These are phyloP conservation scores for Hanseniaspora occidentalis DNA, from an alignment of 805 yeast genomes.

Conservation along the genomic window DNA sequence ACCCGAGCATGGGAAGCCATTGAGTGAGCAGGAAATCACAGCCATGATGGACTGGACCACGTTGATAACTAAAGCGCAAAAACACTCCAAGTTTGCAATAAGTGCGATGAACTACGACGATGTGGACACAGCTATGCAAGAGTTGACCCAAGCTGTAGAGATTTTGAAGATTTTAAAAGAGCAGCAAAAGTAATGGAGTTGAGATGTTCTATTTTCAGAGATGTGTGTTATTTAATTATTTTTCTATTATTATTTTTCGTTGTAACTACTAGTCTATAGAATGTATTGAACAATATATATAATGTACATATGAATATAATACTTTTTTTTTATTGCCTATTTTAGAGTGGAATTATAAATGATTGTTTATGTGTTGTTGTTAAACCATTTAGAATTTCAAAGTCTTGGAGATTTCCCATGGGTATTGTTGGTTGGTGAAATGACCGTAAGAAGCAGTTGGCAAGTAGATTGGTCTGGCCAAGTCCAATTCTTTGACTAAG, in stretches of 20 bases:
- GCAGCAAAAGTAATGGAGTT: too few relatives aligned
- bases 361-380: too few relatives aligned
- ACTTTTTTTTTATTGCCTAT: slow-evolving; percentile 1
- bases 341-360: too few relatives aligned
- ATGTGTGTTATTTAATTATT: background rate
- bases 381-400: slow-evolving; percentile 43
- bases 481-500: slow-evolving; percentile 88
- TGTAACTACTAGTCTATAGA: too few relatives aligned
- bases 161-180: slow-evolving; percentile 17
- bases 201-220: background rate
- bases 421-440: slow-evolving; percentile 96
- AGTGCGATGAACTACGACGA: slow-evolving; percentile 75
- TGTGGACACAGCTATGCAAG: slow-evolving; percentile 50
- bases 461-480: slow-evolving; percentile 98
- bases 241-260: too few relatives aligned
- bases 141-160: slow-evolving; percentile 41
- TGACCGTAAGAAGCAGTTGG: slow-evolving; percentile 99
- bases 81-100: slow-evolving; percentile 61
- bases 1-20: slow-evolving; percentile 8
- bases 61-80: slow-evolving; percentile 47
- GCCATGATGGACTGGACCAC: slow-evolving; percentile 43
- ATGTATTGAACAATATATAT: background rate
- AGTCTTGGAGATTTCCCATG: slow-evolving; percentile 96
- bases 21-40: slow-evolving; percentile 30
- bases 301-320: background rate